These are phyloP conservation scores for Leptomonas seymouri DNA, from an alignment of 208 protist genomes.

Conservation along the genomic window DNA sequence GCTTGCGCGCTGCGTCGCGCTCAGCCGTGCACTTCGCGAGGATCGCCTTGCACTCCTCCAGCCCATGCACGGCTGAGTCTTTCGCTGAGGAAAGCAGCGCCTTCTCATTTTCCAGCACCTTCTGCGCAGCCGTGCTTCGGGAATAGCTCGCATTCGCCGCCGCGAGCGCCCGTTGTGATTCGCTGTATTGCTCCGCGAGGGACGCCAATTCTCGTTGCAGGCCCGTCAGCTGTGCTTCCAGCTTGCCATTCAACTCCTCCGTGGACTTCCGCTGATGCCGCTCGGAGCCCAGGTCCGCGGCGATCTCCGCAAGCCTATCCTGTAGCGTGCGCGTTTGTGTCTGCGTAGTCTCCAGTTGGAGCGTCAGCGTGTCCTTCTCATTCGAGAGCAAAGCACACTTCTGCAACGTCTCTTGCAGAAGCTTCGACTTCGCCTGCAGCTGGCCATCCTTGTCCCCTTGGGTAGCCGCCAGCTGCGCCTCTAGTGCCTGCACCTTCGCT, in stretches of 20 bases:
- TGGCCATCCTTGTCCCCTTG: slow-evolving; percentile 26
- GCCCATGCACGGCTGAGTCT: slow-evolving; percentile 16
- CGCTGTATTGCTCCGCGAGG: slow-evolving; percentile 3
- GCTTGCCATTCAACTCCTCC: slow-evolving; percentile 4
- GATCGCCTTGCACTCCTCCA: slow-evolving; percentile 17
- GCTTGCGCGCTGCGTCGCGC: slow-evolving; percentile 10
- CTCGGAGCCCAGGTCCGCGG: slow-evolving; percentile 21
- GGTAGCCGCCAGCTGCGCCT: slow-evolving; percentile 31
- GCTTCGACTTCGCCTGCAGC: slow-evolving; percentile 27
- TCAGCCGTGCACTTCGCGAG: slow-evolving; percentile 7
- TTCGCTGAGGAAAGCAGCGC: slow-evolving; percentile 8
- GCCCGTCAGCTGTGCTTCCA: slow-evolving; percentile 19
- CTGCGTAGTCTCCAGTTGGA: slow-evolving; percentile 11
- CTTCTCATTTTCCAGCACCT: slow-evolving; percentile 36
- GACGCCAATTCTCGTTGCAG: slow-evolving; percentile 15
- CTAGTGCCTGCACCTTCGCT: slow-evolving; percentile 35
- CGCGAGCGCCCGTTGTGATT: slow-evolving; percentile 13
- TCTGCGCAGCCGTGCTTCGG: slow-evolving; percentile 13
- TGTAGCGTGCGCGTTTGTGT: slow-evolving; percentile 21
- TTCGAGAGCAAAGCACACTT: slow-evolving; percentile 37
- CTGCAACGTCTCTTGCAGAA: slow-evolving; percentile 35
- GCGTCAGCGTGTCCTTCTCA: slow-evolving; percentile 24
- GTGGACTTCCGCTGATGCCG: slow-evolving; percentile 7
- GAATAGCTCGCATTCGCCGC: slow-evolving; percentile 20
- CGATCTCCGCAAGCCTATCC: slow-evolving; percentile 11